These are phyloP conservation scores for Aspergillus ochraceoroseus DNA, from an alignment of 2,329 filamentous ascomycete genomes.

Conservation along the genomic window DNA sequence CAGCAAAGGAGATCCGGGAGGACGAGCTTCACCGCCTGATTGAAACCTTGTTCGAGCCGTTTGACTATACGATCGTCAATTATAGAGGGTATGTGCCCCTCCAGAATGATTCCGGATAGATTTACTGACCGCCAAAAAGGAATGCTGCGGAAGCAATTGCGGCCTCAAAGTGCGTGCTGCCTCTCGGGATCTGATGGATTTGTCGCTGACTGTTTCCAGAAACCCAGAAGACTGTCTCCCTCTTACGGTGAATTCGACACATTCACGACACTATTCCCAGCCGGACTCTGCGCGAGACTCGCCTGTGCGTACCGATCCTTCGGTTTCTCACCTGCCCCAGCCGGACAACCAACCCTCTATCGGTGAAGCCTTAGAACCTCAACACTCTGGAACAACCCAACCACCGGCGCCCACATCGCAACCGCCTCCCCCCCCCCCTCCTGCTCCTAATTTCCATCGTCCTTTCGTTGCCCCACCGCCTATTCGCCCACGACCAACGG, in stretches of 20 bases:
- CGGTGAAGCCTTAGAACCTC: slow-evolving; percentile 29
- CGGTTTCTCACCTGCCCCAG: slow-evolving; percentile 26
- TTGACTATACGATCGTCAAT: slow-evolving; percentile 83
- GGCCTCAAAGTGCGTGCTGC: slow-evolving; percentile 30
- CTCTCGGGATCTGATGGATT: slow-evolving; percentile 9
- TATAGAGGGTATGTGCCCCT: slow-evolving; percentile 64
- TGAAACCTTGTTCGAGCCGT: slow-evolving; percentile 86
- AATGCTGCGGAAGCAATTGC: slow-evolving; percentile 41
- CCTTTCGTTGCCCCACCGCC: slow-evolving; percentile 36
- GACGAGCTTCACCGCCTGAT: slow-evolving; percentile 94
- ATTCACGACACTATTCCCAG: slow-evolving; percentile 38
- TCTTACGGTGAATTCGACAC: slow-evolving; percentile 24
- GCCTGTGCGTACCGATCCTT: slow-evolving; percentile 29
- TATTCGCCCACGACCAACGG: slow-evolving; percentile 54
- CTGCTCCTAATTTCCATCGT: slow-evolving; percentile 38
- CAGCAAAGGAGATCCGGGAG: slow-evolving; percentile 87
- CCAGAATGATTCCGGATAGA: too few species aligned
- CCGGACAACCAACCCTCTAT: slow-evolving; percentile 26
- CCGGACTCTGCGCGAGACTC: slow-evolving; percentile 32
- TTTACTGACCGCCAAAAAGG: too few species aligned
- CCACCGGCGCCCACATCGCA: slow-evolving; percentile 19
- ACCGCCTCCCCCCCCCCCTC: slow-evolving; percentile 28
- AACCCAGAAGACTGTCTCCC: slow-evolving; percentile 40
- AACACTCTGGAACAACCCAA: slow-evolving; percentile 20
- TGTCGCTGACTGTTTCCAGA: slow-evolving; percentile 22